Evolutionary conservation across 2,329 filamentous ascomycete genomes (phyloP), one percentile per base, ranked within the genome.

Genomic region (Colletotrichum scovillei): DNA sequence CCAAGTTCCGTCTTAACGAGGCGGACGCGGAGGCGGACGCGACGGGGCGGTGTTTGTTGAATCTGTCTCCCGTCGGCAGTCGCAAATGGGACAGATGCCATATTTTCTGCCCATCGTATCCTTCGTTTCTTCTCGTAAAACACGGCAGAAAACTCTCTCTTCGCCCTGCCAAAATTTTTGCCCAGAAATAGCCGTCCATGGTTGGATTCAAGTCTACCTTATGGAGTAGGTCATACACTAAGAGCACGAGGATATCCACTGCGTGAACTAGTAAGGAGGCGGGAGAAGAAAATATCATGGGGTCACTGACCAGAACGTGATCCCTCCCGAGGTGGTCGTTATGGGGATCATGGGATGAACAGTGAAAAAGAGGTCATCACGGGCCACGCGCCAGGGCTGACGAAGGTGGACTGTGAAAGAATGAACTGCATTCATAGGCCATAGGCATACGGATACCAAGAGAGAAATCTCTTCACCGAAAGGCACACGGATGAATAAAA

Each of bases 111-210:
- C 19, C 22, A 4, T 16, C 60, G 28, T 53, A 24, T 32, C 62
- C 46, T 8, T n/a, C n/a, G n/a, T 26, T 49, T 32, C 46, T 30
- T 35, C 22, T 38, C 46, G 22, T 38, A 19, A 35, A 53, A 16
- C 55, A 7, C 4, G 9, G 14, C 6, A 35, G 19, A 5, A 28
- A 24, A 32, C 11, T 32, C 24, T 49, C 42, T 49, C 22, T 57
- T 22, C 32, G 24, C 19, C 63, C 38, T 49, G 26, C 16, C 19
- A 5, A 28, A 58, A 32, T 30, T 4, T 4, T 11, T 6, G 19
- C 59, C 59, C 42, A 65, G 53, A 69, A 70, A 70, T 73, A 70
- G 66, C 70, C 55, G 66, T 46, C 58, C 32, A 28, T 22, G 55
- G 32, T 55, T 42, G 16, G 19, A 19, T 49, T 14, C 12, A 42